A percentile compares a stretch with the other conserved stretches of the same genome.
Evolutionary conservation across 306 rosid species (phyloP).

Genomic region (Acacia confusa): DNA sequence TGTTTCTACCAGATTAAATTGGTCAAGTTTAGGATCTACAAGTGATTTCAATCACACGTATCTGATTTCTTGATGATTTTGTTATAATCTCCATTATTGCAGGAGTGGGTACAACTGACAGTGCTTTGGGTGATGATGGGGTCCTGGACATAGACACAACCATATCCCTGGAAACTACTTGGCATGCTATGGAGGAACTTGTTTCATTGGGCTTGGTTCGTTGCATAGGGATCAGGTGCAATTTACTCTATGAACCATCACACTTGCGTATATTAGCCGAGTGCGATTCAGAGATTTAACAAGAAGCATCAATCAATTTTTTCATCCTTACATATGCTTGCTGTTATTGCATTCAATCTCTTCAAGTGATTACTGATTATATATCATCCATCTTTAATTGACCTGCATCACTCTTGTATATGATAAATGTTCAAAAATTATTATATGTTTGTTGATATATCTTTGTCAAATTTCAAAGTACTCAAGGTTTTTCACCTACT

Average conservation of each 20-base stretch:
- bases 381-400: not conserved
- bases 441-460: slow-evolving; percentile 5
- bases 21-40: not conserved
- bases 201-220: slow-evolving; percentile 86
- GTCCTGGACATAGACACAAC: slow-evolving; percentile 84
- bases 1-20: not conserved
- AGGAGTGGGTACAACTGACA: slow-evolving; percentile 87
- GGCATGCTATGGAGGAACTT: slow-evolving; percentile 92
- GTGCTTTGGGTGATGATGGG: slow-evolving; percentile 85
- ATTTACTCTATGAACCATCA: not conserved
- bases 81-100: slow-evolving; percentile 27
- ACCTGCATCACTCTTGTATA: not conserved
- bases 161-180: slow-evolving; percentile 82
- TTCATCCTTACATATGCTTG: slow-evolving; percentile 1
- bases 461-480: not conserved
- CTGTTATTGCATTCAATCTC: not conserved
- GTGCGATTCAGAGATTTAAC: not conserved
- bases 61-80: slow-evolving; percentile 9
- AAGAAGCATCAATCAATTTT: not conserved
- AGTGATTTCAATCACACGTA: not conserved
- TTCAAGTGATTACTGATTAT: not conserved
- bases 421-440: not conserved
- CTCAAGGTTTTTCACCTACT: not conserved
- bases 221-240: slow-evolving; percentile 95
- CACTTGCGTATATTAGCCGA: not conserved